Percentiles rank a stretch among this genome's conserved stretches.
Conservation (phyloP, 192 early-diverging fungal genomes). For the Backusella sp. region DNA sequence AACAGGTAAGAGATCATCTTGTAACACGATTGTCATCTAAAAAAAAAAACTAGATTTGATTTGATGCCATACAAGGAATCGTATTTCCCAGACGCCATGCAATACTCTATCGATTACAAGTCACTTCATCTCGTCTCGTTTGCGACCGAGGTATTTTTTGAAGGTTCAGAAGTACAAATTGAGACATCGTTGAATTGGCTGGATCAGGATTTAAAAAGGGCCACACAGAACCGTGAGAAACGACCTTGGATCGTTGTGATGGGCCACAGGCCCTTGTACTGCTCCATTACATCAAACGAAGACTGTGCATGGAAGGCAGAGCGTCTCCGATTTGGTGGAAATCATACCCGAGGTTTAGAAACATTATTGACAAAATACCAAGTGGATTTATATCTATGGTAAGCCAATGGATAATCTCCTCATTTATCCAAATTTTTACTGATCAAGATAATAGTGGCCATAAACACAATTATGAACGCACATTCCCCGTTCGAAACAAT, state of each 20-base stretch:
- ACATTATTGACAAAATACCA: conserved; percentile 16
- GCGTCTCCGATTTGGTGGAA: not conserved
- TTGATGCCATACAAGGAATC: conserved; percentile 22
- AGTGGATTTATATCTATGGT: conserved; percentile 22
- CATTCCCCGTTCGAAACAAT: conserved; percentile 18
- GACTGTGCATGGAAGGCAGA: conserved; percentile 7
- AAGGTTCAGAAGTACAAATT: conserved; percentile 12
- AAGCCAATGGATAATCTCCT: too few species aligned
- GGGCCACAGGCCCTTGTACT: conserved; percentile 21
- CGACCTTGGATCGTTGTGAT: conserved; percentile 29
- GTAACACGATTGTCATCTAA: too few species aligned
- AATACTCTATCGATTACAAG: conserved; percentile 28
- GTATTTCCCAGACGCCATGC: conserved; percentile 22
- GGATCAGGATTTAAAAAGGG: conserved; percentile 20
- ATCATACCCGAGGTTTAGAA: not conserved
- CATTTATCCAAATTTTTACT: too few species aligned
- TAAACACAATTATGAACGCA: conserved; percentile 28
- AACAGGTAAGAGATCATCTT: not conserved
- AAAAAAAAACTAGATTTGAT: conserved; percentile 6
- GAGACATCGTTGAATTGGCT: conserved; percentile 24
- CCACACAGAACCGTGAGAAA: not conserved
- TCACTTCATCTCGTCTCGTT: conserved; percentile 24
- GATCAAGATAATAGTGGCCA: too few species aligned
- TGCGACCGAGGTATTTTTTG: conserved; percentile 26
- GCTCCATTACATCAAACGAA: not conserved